phyloP scores from a whole-genome alignment of 2,329 filamentous ascomycete genomes.

The Claviceps lovelessii region DNA sequence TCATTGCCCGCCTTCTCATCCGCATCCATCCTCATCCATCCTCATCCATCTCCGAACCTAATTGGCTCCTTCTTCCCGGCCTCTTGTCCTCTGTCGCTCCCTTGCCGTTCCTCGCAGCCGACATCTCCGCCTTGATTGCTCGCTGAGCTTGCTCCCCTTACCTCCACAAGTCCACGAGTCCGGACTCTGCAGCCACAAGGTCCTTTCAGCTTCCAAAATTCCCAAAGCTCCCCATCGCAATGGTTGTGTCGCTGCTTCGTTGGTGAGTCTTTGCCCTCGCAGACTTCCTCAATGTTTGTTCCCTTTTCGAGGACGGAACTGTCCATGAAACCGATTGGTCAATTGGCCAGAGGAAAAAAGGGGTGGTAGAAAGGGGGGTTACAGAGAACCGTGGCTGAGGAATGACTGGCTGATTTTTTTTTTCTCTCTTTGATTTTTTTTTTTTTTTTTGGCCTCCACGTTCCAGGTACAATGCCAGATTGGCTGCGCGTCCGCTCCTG shows the following conservation, averaged over 20 bases:
- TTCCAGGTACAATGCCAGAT: slow-evolving; percentile 70
- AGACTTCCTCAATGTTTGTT: too few relatives aligned
- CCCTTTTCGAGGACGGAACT: too few relatives aligned
- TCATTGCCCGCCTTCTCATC: too few relatives aligned
- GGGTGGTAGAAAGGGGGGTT: too few relatives aligned
- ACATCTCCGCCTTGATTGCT: background rate
- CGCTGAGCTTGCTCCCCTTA: too few relatives aligned
- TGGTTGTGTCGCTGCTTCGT: slow-evolving; percentile 15
- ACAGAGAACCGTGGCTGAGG: background rate
- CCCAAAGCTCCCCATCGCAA: background rate
- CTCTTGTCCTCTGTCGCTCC: background rate
- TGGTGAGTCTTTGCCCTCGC: slow-evolving; percentile 11
- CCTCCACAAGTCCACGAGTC: too few relatives aligned
- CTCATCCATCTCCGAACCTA: background rate
- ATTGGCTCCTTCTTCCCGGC: background rate
- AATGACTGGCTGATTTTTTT: slow-evolving; percentile 5
- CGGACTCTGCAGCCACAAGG: too few relatives aligned
- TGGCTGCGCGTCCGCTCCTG: slow-evolving; percentile 69
- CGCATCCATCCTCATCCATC: too few relatives aligned
- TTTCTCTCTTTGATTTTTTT: background rate
- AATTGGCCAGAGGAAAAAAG: background rate
- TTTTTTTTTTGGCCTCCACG: background rate
- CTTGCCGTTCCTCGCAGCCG: background rate
- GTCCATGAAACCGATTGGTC: background rate
- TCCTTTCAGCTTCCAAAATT: background rate